Percentiles rank a stretch among this genome's conserved stretches.
Evolutionary conservation across 352 stramenopile species (phyloP).

Genomic region (Globisporangium lucens): DNA sequence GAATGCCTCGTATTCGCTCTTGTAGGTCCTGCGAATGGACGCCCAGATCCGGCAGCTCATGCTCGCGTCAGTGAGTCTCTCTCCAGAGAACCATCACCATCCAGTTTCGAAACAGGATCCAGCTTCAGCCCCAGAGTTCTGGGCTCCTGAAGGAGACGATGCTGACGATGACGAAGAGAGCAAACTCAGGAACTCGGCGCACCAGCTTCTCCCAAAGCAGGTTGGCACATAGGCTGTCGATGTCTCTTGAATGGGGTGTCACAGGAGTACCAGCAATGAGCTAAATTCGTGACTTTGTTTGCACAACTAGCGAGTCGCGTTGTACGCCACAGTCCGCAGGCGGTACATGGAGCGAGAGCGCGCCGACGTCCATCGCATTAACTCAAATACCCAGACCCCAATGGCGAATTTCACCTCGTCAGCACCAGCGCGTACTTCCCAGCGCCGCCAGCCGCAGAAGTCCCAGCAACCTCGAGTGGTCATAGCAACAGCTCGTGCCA

Average conservation of each 20-base stretch:
- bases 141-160: background rate
- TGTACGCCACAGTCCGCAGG: conserved; percentile 51
- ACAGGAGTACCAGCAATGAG: no score
- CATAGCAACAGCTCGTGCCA: background rate
- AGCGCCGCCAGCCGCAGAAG: background rate
- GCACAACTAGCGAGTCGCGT: conserved; percentile 30
- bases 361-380: conserved; percentile 17
- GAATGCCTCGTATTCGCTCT: background rate
- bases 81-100: background rate
- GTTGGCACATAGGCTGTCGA: conserved; percentile 6
- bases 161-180: background rate
- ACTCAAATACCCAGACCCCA: background rate
- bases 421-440: conserved; percentile 3
- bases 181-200: background rate
- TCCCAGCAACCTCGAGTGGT: background rate
- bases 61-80: conserved; percentile 18
- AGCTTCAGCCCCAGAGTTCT: conserved; percentile 7
- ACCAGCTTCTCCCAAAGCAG: conserved; percentile 18
- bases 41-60: conserved; percentile 38
- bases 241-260: conserved; percentile 9
- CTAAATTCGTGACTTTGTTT: background rate
- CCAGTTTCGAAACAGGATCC: background rate
- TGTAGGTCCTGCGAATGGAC: conserved; percentile 30
- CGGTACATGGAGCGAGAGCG: conserved; percentile 64
- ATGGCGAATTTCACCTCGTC: background rate